A percentile compares a stretch with the other conserved stretches of the same genome.
Conservation (phyloP, 1,284 basidiomycete species). For the Rhodotorula sp. region DNA sequence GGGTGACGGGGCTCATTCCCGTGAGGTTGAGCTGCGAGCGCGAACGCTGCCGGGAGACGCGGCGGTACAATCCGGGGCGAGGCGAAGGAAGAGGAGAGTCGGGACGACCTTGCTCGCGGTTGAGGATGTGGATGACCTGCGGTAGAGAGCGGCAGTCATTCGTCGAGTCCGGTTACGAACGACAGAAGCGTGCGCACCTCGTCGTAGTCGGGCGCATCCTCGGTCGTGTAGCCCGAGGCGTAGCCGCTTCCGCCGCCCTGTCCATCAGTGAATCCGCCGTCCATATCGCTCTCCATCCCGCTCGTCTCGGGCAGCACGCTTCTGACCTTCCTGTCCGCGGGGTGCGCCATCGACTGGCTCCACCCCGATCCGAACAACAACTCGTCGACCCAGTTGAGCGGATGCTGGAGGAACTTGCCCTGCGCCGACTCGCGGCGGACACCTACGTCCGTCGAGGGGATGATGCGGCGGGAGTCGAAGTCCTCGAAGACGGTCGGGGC, state of each 20-base stretch:
- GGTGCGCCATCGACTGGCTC: slow-evolving; percentile 54
- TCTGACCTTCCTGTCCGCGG: slow-evolving; percentile 8
- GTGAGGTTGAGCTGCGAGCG: slow-evolving; percentile 28
- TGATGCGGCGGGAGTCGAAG: slow-evolving; percentile 78
- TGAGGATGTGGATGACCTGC: slow-evolving; percentile 39
- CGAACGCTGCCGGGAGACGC: slow-evolving; percentile 24
- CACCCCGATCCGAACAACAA: slow-evolving; percentile 74
- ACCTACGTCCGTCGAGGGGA: slow-evolving; percentile 61
- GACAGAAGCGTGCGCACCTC: slow-evolving; percentile 46
- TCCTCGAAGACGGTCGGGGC: slow-evolving; percentile 85
- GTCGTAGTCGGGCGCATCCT: slow-evolving; percentile 54
- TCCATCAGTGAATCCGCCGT: slow-evolving; percentile 43
- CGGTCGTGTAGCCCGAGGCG: slow-evolving; percentile 50
- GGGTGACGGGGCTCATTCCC: slow-evolving; percentile 6
- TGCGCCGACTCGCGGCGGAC: slow-evolving; percentile 14
- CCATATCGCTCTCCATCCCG: slow-evolving; percentile 40
- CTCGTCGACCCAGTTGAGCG: slow-evolving; percentile 86
- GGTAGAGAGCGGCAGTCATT: not conserved
- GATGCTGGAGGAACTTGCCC: slow-evolving; percentile 55
- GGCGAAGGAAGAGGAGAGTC: slow-evolving; percentile 8
- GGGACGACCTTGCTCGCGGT: slow-evolving; percentile 30
- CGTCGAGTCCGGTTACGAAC: not conserved
- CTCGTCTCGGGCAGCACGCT: not conserved
- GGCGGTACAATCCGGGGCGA: slow-evolving; percentile 12
- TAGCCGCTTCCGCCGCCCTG: slow-evolving; percentile 49